Base-by-base conservation (phyloP, 805 yeast species). In the Candida saitoana region DNA sequence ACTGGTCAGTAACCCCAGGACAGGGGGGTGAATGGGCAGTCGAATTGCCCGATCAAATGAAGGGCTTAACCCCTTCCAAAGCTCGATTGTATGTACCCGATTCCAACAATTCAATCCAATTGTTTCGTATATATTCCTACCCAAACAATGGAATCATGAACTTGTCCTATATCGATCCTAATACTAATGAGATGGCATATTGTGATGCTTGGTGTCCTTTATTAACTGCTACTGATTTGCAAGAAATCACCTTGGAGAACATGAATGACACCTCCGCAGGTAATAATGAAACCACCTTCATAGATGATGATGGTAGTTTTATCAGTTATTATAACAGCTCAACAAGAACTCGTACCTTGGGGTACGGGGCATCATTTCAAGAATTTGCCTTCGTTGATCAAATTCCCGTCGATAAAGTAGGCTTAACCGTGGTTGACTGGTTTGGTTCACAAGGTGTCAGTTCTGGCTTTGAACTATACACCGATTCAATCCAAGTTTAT, bases 181-280 rank as follows among this genome's bases (percentile, higher is more conserved):
- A 56, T 0, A 74, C 87, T 2, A 79, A 83, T 38, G 63, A 69
- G n/a, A 39, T 74, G 3, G 57, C 64, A 12, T 65, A 66, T 55
- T 93, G 99, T 69, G 96, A 89, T 60, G 95, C 96, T 1, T 83
- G 78, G 75, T 93, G 99, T 62, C 95, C 96, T 1, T 66, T 91
- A 18, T 63, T 74, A 1, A 69, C 71, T 20, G 57, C 60, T 9
- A 43, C 69, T 0, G 54, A 59, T 2, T 57, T 83, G 36, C 33
- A 53, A 11, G 52, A 64, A 11, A 45, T 55, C 16, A 55, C 60
- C 3, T 52, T 56, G 6, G 25, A 38, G 1, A 62, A 63, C 39
- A 39, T 36, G 9, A 45, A 58, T 6, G 55, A 66, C 38, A 45
- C 54, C 48, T 62, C 55, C 30, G 62, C 65, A 33, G 66, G 67